Conservation (phyloP, 2,329 filamentous ascomycete genomes). For the Aspergillus sp. region DNA sequence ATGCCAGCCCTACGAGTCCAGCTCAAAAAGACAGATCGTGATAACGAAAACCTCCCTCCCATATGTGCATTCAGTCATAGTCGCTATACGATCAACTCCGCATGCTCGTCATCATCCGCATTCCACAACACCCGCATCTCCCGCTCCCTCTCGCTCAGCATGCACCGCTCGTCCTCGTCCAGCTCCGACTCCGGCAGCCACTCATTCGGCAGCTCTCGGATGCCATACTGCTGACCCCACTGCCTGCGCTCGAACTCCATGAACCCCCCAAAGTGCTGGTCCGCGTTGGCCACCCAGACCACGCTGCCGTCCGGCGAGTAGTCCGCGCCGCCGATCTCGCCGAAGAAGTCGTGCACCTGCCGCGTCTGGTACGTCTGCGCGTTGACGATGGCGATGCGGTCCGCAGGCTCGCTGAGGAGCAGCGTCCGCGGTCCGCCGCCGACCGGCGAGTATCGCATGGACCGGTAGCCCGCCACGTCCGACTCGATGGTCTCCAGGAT, state of each 20-base stretch:
- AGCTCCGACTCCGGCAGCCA: conserved; percentile 28
- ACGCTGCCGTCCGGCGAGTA: conserved; percentile 32
- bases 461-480: conserved; percentile 37
- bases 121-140: conserved; percentile 25
- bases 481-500: conserved; percentile 32
- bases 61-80: not conserved
- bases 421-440: conserved; percentile 36
- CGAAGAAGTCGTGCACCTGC: conserved; percentile 39
- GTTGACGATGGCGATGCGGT: conserved; percentile 37
- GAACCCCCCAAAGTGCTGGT: conserved; percentile 35
- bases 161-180: conserved; percentile 27
- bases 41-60: too few species aligned
- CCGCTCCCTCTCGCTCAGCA: conserved; percentile 25
- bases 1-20: too few species aligned
- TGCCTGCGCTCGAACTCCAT: conserved; percentile 35
- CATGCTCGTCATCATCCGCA: conserved; percentile 25
- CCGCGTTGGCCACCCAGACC: conserved; percentile 38
- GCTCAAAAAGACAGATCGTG: too few species aligned
- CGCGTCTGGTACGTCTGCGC: conserved; percentile 33
- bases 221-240: conserved; percentile 27
- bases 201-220: conserved; percentile 28
- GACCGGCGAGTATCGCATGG: conserved; percentile 35
- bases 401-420: conserved; percentile 35
- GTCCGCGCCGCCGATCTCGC: conserved; percentile 36
- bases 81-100: conserved; percentile 24